Conservation (phyloP, 176 grass and related monocot genomes). For the Echinochloa phyllopogon region DNA sequence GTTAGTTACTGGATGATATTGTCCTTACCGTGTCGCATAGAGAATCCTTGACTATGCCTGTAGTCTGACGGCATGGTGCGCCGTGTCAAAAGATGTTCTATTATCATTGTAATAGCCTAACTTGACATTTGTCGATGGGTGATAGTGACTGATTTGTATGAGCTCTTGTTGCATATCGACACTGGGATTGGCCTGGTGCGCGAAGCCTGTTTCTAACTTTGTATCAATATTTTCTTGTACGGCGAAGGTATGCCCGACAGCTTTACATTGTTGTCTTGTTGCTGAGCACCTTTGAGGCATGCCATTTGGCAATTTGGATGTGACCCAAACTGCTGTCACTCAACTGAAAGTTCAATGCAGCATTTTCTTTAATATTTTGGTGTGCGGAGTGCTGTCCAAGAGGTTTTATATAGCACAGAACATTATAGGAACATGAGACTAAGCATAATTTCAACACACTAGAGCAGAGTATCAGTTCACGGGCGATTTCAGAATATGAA, state of each 20-base stretch:
- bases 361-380: background rate
- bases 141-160: constrained; percentile 39
- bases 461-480: background rate
- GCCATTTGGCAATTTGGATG: constrained; percentile 13
- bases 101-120: constrained; percentile 43
- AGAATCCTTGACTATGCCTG: constrained; percentile 38
- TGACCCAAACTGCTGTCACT: constrained; percentile 14
- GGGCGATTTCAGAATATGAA: background rate
- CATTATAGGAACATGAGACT: background rate
- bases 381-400: background rate
- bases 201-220: background rate
- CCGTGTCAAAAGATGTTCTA: constrained; percentile 13
- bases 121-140: constrained; percentile 8
- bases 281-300: background rate
- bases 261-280: constrained; percentile 13
- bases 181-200: constrained; percentile 6
- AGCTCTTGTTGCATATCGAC: background rate
- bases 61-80: constrained; percentile 6
- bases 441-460: background rate
- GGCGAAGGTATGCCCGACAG: background rate
- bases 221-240: background rate
- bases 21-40: constrained; percentile 4
- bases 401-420: background rate
- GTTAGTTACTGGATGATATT: constrained; percentile 47
- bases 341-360: background rate